These are phyloP conservation scores for Phaeotremella fagi DNA, from an alignment of 768 basidiomycete genomes.

Conservation along the genomic window DNA sequence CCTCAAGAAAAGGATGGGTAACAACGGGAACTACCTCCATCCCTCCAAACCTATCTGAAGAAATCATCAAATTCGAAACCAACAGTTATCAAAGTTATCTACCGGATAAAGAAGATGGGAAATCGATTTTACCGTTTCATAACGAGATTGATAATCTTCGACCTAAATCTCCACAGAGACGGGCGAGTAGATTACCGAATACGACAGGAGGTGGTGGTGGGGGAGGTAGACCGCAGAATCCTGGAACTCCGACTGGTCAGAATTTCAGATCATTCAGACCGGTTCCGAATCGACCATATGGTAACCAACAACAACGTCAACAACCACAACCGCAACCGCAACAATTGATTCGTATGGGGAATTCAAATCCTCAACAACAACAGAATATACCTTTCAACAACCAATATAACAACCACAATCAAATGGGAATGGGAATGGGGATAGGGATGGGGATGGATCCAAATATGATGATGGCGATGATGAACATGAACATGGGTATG, in stretches of 20 bases:
- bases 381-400: background rate
- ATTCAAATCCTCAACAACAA: background rate
- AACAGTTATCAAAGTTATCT: constrained; percentile 5
- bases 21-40: constrained; percentile 30
- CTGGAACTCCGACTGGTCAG: constrained; percentile 2
- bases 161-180: constrained; percentile 67
- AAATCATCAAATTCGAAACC: constrained; percentile 30
- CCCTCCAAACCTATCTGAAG: constrained; percentile 45
- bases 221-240: background rate
- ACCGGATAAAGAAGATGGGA: constrained; percentile 15
- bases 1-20: constrained; percentile 76
- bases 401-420: constrained; percentile 11
- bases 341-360: constrained; percentile 15
- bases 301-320: background rate
- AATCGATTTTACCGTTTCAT: constrained; percentile 16
- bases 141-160: constrained; percentile 74
- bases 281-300: constrained; percentile 13
- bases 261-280: background rate
- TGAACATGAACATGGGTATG: constrained; percentile 4
- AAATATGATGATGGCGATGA: constrained; percentile 1
- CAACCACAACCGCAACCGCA: background rate
- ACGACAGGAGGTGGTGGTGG: constrained; percentile 6
- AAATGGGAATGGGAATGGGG: constrained; percentile 21
- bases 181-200: constrained; percentile 11
- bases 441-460: background rate